Conservation (phyloP, 1,139 yeast species). For the Entelexis paramagnoliae region DNA sequence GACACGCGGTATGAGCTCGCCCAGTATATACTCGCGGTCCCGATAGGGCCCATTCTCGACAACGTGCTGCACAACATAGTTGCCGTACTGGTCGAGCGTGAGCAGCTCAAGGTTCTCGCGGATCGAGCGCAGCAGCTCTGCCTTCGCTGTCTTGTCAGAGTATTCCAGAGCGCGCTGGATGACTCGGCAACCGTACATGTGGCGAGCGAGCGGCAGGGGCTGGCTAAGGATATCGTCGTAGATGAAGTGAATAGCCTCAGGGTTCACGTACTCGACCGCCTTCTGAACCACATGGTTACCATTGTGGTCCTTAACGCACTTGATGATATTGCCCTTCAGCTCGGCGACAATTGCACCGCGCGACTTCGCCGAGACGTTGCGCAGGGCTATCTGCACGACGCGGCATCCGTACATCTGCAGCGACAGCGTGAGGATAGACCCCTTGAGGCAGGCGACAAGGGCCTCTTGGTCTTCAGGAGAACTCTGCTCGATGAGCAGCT, state of each 20-base stretch:
- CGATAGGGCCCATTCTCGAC: slow-evolving; percentile 62
- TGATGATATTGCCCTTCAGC: slow-evolving; percentile 55
- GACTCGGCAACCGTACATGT: slow-evolving; percentile 96
- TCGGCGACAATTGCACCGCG: slow-evolving; percentile 49
- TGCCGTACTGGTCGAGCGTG: slow-evolving; percentile 94
- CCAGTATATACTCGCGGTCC: slow-evolving; percentile 44
- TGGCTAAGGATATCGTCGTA: slow-evolving; percentile 65
- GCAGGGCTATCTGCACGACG: slow-evolving; percentile 83
- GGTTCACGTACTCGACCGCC: slow-evolving; percentile 79
- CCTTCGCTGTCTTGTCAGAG: slow-evolving; percentile 49
- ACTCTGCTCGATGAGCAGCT: slow-evolving; percentile 84
- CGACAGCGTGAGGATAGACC: slow-evolving; percentile 64
- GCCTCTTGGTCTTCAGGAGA: slow-evolving; percentile 57
- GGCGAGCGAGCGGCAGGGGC: slow-evolving; percentile 80
- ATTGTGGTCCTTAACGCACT: slow-evolving; percentile 89
- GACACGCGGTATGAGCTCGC: slow-evolving; percentile 47
- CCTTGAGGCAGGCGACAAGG: slow-evolving; percentile 63
- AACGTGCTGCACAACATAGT: slow-evolving; percentile 92
- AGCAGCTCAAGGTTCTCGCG: slow-evolving; percentile 63
- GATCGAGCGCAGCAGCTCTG: slow-evolving; percentile 50
- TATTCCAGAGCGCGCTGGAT: slow-evolving; percentile 84
- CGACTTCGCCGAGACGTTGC: background rate
- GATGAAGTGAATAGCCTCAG: slow-evolving; percentile 58
- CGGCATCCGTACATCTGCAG: slow-evolving; percentile 97
- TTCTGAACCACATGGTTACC: slow-evolving; percentile 97